Evolutionary conservation across 2,329 filamentous ascomycete species (phyloP), one percentile per base, ranked within the genome.

Genomic region (Alternaria novae-zelandiae): DNA sequence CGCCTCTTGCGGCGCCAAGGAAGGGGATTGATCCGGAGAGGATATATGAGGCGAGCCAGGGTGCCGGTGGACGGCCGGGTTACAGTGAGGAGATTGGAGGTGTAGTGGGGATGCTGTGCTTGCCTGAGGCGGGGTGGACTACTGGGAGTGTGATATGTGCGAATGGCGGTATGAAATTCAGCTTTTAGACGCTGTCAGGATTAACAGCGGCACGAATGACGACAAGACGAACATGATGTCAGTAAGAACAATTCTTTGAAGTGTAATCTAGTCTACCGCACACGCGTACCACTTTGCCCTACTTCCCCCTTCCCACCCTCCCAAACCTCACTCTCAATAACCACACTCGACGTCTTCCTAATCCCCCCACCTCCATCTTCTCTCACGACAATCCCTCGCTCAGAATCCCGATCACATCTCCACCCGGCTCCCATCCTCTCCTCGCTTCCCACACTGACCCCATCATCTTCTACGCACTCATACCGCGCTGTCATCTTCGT

Each of bases 141-240:
- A 96, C 92, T 0, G 92, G 92, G 2, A 91, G 90, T 78, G 90
- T 94, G 23, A 87, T 96, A 5, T 92, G 90, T 81, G 91, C 91
- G 8, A 95, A 95, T 75, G 92, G 92, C 2, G 92, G 92, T 7
- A 89, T 93, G 87, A 73, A 66, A 50, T 77, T 78, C 45, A 77
- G 73, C 61, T 65, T 70, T 21, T 77, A 74, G 55, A n/a, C 11
- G 12, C 4, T 7, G 15, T 6, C 8, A 5, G 13, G 3, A 6
- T 20, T 36, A 2, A 8, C 3, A n/a, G 28, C 3, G 5, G 10
- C 43, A 23, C 1, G 2, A 23, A n/a, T 8, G 20, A 8, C 1
- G 15, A 23, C 1, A 10, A 46, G 0, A 45, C 4, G 3, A 10
- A 46, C 15, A 25, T 25, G 9, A 25, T n/a, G n/a, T n/a, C n/a